Conservation (phyloP, 345 rosid genomes). For the Trapa incisa region DNA sequence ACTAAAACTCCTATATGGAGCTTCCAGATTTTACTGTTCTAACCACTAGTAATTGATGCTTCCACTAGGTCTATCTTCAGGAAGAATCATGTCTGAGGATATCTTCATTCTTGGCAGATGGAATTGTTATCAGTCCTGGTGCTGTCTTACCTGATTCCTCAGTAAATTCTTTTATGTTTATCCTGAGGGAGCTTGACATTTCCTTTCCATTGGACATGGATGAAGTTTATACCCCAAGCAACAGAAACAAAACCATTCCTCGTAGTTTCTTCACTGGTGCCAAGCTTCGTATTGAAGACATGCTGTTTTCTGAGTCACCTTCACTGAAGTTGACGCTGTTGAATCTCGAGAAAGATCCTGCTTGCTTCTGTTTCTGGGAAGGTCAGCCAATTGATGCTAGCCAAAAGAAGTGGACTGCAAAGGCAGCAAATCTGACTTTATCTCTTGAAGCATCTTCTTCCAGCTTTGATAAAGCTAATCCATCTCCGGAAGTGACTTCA, state of each 20-base stretch:
- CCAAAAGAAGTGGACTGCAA: conserved; percentile 79
- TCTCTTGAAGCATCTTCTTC: conserved; percentile 58
- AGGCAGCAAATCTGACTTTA: conserved; percentile 55
- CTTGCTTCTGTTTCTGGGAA: conserved; percentile 84
- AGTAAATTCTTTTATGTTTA: conserved; percentile 49
- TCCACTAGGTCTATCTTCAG: conserved; percentile 75
- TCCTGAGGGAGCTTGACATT: conserved; percentile 64
- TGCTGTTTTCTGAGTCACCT: conserved; percentile 81
- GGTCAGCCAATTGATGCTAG: conserved; percentile 94
- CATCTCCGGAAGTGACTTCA: conserved; percentile 23
- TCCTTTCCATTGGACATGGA: conserved; percentile 57
- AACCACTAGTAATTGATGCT: conserved; percentile 5
- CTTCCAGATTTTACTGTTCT: conserved; percentile 5
- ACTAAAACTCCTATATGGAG: not conserved
- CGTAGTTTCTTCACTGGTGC: conserved; percentile 67
- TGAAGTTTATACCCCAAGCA: conserved; percentile 24
- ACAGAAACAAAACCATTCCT: conserved; percentile 15
- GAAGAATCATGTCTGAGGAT: conserved; percentile 97
- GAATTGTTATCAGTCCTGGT: conserved; percentile 75
- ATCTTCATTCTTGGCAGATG: conserved; percentile 90
- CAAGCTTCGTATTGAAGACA: conserved; percentile 69
- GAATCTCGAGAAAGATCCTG: conserved; percentile 92
- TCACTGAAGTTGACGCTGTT: conserved; percentile 53
- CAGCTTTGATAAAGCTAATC: conserved; percentile 22
- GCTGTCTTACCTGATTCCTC: conserved; percentile 68